phyloP scores from a whole-genome alignment of 2,329 filamentous ascomycete species.

The Amauroascus verrucosus region DNA sequence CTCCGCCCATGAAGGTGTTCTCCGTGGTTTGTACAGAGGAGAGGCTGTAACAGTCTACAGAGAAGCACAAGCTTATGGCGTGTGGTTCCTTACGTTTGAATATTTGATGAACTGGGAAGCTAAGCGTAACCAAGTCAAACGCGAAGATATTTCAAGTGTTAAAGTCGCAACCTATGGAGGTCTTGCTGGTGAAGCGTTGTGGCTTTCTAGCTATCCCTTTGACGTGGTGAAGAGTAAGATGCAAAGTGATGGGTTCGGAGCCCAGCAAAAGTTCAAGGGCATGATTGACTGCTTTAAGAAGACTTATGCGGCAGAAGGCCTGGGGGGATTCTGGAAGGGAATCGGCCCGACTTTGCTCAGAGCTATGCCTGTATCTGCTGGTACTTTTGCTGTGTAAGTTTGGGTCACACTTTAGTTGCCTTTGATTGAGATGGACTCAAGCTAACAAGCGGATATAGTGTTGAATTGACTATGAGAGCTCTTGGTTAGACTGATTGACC shows the following conservation, averaged over 20 bases:
- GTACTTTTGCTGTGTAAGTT: constrained; percentile 76
- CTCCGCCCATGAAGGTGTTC: constrained; percentile 54
- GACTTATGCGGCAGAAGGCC: constrained; percentile 66
- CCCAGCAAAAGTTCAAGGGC: constrained; percentile 57
- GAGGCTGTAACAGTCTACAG: constrained; percentile 74
- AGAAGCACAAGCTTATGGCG: constrained; percentile 88
- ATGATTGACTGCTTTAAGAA: constrained; percentile 87
- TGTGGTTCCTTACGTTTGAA: constrained; percentile 93
- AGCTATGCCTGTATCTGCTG: constrained; percentile 93
- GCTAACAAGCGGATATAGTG: constrained; percentile 25
- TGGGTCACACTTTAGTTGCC: constrained; percentile 2
- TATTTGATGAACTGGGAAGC: constrained; percentile 91
- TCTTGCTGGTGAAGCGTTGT: constrained; percentile 83
- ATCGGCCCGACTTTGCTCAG: constrained; percentile 81
- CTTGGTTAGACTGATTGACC: constrained; percentile 26
- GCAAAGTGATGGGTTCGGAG: constrained; percentile 90
- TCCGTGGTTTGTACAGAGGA: constrained; percentile 74
- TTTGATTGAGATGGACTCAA: background rate
- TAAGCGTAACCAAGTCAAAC: constrained; percentile 60
- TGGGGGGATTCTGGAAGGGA: constrained; percentile 87
- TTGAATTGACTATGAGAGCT: constrained; percentile 40
- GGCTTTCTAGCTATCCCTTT: constrained; percentile 87
- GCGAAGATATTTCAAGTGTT: constrained; percentile 66
- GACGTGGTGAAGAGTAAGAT: constrained; percentile 99
- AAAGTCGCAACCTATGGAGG: constrained; percentile 92